These are phyloP conservation scores for Pseudogymnoascus sp. DNA, from an alignment of 2,329 filamentous ascomycete species.

Conservation along the genomic window DNA sequence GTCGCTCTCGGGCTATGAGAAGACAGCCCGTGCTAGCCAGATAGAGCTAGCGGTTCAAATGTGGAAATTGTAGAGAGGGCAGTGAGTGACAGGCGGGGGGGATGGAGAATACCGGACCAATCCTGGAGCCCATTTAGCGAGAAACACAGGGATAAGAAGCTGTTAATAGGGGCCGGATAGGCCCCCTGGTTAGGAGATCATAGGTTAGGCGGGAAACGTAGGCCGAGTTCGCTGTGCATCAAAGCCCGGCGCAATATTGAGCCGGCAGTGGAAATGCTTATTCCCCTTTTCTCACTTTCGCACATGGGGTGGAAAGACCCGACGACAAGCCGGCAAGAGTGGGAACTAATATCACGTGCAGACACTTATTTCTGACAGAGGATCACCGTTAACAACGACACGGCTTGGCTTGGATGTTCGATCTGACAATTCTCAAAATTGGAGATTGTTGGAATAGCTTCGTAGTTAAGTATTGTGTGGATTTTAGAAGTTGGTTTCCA, in stretches of 20 bases:
- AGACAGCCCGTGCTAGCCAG: background rate
- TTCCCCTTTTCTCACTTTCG: background rate
- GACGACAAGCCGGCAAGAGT: no score
- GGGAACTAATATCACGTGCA: background rate
- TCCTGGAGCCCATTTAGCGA: background rate
- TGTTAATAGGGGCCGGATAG: background rate
- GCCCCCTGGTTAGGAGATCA: background rate
- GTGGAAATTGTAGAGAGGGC: background rate
- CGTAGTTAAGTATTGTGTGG: background rate
- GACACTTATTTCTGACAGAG: background rate
- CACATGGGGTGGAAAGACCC: background rate
- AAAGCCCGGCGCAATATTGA: background rate
- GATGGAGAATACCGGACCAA: background rate
- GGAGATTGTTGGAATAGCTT: background rate
- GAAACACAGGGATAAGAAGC: background rate
- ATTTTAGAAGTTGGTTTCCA: background rate
- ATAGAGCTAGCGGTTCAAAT: background rate
- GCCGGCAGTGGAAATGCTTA: background rate
- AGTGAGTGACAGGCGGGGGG: background rate
- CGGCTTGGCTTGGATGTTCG: no score
- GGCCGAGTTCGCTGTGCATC: background rate
- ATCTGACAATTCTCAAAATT: background rate
- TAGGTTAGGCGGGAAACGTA: background rate
- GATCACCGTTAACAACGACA: background rate
- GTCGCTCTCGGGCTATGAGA: background rate